phyloP scores from a whole-genome alignment of 106 monocot species.

The Chionographis japonica region DNA sequence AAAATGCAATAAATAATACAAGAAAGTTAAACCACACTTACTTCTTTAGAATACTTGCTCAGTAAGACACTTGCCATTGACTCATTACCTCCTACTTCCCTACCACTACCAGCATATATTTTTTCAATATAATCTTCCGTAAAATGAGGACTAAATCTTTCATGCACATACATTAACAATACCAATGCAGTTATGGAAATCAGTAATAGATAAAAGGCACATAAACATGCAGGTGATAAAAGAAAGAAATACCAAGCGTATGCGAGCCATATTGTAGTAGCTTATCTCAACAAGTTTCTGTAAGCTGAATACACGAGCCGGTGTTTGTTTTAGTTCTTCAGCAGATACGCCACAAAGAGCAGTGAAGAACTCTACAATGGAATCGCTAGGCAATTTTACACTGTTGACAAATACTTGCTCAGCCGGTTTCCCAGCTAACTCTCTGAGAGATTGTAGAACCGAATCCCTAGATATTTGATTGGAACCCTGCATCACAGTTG shows the following conservation, averaged over 20 bases:
- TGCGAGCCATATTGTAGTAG: constrained; percentile 98
- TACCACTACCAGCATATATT: not conserved
- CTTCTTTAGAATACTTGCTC: no score
- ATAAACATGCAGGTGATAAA: not conserved
- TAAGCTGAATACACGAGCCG: constrained; percentile 87
- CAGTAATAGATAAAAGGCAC: not conserved
- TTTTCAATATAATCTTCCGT: not conserved
- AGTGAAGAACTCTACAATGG: constrained; percentile 91
- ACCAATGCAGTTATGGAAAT: not conserved
- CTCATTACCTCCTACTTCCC: no score
- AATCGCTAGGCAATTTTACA: constrained; percentile 87
- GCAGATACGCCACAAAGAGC: constrained; percentile 94
- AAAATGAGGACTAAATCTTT: not conserved
- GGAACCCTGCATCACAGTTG: constrained; percentile 92
- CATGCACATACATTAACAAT: not conserved
- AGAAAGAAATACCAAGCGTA: constrained; percentile 73
- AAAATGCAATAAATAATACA: no score
- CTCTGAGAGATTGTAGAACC: constrained; percentile 74
- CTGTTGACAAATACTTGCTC: constrained; percentile 91
- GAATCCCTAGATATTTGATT: constrained; percentile 97
- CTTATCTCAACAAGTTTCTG: constrained; percentile 99
- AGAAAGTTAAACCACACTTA: no score
- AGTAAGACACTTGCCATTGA: no score
- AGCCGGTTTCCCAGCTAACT: constrained; percentile 87
- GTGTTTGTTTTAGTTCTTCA: constrained; percentile 89